Evolutionary conservation across 768 basidiomycete species (phyloP).

Genomic region (Lentinula detonsa): DNA sequence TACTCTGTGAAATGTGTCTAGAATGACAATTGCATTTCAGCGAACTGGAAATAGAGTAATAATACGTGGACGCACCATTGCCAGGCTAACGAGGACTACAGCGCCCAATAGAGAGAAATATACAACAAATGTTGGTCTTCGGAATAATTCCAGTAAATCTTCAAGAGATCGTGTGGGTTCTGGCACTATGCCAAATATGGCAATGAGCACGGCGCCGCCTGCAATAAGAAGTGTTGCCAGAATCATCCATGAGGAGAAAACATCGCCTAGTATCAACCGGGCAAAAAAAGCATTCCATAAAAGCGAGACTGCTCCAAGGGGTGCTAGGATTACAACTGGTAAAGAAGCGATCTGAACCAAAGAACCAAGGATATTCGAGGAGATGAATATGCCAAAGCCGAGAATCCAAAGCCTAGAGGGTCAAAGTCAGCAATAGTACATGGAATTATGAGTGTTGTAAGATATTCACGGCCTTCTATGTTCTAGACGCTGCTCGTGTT

Average conservation of each 20-base stretch:
- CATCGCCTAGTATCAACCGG: conserved; percentile 74
- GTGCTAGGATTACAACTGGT: conserved; percentile 92
- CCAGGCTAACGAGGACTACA: conserved; percentile 52
- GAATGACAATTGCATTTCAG: not conserved
- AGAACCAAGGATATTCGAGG: conserved; percentile 83
- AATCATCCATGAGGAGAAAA: conserved; percentile 79
- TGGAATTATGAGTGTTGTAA: not conserved
- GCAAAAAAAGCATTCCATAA: conserved; percentile 96
- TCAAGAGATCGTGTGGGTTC: conserved; percentile 84
- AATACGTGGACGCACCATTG: conserved; percentile 43
- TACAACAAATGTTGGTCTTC: conserved; percentile 67
- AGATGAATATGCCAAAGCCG: conserved; percentile 82
- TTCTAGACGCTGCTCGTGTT: conserved; percentile 57
- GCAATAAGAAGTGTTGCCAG: conserved; percentile 87
- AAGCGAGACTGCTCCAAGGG: conserved; percentile 86
- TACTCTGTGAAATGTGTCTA: conserved; percentile 76
- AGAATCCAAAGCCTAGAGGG: conserved; percentile 72
- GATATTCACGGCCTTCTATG: conserved; percentile 67
- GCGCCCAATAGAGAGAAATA: conserved; percentile 75
- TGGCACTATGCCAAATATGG: conserved; percentile 86
- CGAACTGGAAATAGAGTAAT: not conserved
- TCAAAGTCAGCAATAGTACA: conserved; percentile 1
- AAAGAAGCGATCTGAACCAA: conserved; percentile 90
- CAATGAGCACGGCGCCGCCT: conserved; percentile 83
- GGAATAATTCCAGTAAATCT: conserved; percentile 74